Conservation (phyloP, 495 filamentous ascomycete species). For the Daldinia concentrica region DNA sequence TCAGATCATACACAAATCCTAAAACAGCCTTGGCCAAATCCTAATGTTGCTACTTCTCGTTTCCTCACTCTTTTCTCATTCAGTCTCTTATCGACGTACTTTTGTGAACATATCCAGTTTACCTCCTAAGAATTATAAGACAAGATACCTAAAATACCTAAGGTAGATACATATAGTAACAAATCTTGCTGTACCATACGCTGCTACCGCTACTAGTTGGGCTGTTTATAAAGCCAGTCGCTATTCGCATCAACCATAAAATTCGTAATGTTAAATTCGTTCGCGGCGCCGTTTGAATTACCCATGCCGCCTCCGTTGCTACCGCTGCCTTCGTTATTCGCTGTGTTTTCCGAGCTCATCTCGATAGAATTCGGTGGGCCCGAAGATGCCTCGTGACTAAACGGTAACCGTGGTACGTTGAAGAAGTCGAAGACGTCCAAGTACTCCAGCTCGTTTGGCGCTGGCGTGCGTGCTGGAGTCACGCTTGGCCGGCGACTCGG, state of each 20-base stretch:
- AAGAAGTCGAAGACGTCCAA: slow-evolving; percentile 95
- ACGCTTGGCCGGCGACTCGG: slow-evolving; percentile 52
- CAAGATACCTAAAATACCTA: background rate
- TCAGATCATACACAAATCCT: slow-evolving; percentile 1
- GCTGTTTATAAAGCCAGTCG: slow-evolving; percentile 68
- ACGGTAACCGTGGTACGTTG: slow-evolving; percentile 80
- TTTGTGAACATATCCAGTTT: slow-evolving; percentile 4
- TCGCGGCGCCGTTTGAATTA: slow-evolving; percentile 36
- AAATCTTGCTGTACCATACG: background rate
- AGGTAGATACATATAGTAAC: slow-evolving; percentile 6
- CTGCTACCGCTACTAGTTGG: slow-evolving; percentile 9
- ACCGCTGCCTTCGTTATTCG: slow-evolving; percentile 20
- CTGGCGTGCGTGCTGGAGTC: slow-evolving; percentile 67
- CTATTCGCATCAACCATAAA: slow-evolving; percentile 71
- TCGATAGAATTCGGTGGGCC: slow-evolving; percentile 39
- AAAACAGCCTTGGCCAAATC: background rate
- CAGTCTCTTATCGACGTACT: background rate
- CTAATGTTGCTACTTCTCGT: background rate
- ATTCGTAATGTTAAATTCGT: slow-evolving; percentile 71
- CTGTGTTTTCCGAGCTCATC: slow-evolving; percentile 30
- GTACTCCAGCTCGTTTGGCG: slow-evolving; percentile 83
- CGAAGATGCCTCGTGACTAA: slow-evolving; percentile 49
- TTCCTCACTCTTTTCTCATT: background rate
- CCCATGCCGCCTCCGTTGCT: slow-evolving; percentile 4
- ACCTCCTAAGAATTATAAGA: slow-evolving; percentile 17